Conservation (phyloP, 495 filamentous ascomycete genomes). For the Penicillium alfredii region DNA sequence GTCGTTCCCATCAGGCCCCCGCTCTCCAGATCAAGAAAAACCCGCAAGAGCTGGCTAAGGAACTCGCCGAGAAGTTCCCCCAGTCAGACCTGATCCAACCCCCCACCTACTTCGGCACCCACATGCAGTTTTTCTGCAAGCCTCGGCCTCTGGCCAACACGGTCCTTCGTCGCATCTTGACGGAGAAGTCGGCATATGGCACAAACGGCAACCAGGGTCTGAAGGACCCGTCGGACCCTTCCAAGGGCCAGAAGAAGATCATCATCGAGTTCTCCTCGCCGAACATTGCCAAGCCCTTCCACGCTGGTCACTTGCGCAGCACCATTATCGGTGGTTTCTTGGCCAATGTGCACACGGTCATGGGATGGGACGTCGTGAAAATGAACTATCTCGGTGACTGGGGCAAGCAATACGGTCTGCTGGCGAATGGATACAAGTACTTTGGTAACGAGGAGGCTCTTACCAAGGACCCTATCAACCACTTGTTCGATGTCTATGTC, state of each 20-base stretch:
- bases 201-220: conserved; percentile 60
- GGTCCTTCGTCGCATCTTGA: conserved; percentile 59
- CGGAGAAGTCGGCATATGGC: conserved; percentile 57
- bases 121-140: conserved; percentile 80
- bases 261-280: conserved; percentile 71
- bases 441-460: conserved; percentile 60
- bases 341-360: conserved; percentile 60
- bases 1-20: conserved; percentile 47
- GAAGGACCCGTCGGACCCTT: conserved; percentile 60
- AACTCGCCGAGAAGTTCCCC: conserved; percentile 74
- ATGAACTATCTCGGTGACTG: conserved; percentile 77
- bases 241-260: conserved; percentile 63
- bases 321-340: conserved; percentile 73
- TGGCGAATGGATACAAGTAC: conserved; percentile 60
- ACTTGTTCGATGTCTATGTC: conserved; percentile 65
- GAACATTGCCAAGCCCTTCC: conserved; percentile 73
- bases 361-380: conserved; percentile 64
- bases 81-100: conserved; percentile 69
- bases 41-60: conserved; percentile 61
- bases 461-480: conserved; percentile 56
- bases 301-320: conserved; percentile 65
- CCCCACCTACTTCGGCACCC: conserved; percentile 56
- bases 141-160: conserved; percentile 49
- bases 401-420: conserved; percentile 69
- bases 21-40: conserved; percentile 79